phyloP scores from a whole-genome alignment of 805 yeast genomes.

The Starmerella stellata region DNA sequence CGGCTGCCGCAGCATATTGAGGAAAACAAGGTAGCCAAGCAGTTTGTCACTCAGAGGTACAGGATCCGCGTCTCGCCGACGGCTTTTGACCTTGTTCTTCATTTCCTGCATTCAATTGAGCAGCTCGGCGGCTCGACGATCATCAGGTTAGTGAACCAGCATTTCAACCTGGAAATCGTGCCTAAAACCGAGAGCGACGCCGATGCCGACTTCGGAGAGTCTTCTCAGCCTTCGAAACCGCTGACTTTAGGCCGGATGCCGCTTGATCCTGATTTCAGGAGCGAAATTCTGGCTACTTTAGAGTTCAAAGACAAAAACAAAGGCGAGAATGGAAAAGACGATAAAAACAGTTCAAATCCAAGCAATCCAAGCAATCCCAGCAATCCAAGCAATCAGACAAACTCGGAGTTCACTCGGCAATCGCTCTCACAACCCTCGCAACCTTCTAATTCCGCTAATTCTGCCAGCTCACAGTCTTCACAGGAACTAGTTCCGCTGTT shows the following conservation, averaged over 20 bases:
- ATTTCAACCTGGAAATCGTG: conserved; percentile 31
- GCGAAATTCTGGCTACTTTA: conserved; percentile 71
- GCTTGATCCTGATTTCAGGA: conserved; percentile 62
- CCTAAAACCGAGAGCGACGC: conserved; percentile 7
- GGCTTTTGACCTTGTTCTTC: conserved; percentile 62
- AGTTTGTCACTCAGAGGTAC: conserved; percentile 57
- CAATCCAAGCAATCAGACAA: conserved; percentile 18
- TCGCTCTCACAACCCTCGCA: too few species aligned
- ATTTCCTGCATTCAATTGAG: conserved; percentile 81
- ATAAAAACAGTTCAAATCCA: too few species aligned
- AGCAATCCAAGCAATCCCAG: too few species aligned
- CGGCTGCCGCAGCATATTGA: conserved; percentile 62
- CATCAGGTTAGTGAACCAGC: conserved; percentile 70
- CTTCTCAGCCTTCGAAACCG: conserved; percentile 7
- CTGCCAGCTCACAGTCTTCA: too few species aligned
- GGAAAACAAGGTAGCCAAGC: conserved; percentile 65
- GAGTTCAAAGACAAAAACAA: conserved; percentile 47
- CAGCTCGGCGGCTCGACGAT: conserved; percentile 78
- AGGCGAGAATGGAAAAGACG: too few species aligned
- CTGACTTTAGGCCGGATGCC: conserved; percentile 75
- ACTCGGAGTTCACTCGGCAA: too few species aligned
- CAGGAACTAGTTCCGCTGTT: conserved; percentile 45
- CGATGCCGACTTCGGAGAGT: conserved; percentile 8
- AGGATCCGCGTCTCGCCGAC: conserved; percentile 62
- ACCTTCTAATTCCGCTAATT: too few species aligned